A percentile compares a stretch with the other conserved stretches of the same genome.
These are phyloP conservation scores for Phialophora expanda DNA, from an alignment of 2,329 filamentous ascomycete species.

Conservation along the genomic window DNA sequence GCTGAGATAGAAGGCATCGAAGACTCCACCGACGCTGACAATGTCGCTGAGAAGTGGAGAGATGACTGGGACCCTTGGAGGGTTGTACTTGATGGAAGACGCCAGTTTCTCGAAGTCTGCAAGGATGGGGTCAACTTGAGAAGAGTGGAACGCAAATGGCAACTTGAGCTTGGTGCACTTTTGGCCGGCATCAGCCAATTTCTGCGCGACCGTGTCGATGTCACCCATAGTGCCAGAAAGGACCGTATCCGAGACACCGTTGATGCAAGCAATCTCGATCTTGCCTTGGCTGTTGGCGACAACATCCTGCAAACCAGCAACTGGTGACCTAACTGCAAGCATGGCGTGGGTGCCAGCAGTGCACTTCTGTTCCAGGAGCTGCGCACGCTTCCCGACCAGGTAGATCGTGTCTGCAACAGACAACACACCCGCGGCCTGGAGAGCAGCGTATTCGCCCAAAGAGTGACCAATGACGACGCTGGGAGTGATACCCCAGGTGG, in stretches of 20 bases:
- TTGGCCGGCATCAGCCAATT: slow-evolving; percentile 45
- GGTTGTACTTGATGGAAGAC: slow-evolving; percentile 47
- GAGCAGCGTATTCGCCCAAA: slow-evolving; percentile 50
- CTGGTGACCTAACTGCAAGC: slow-evolving; percentile 51
- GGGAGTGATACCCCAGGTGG: slow-evolving; percentile 46
- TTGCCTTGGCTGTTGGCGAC: slow-evolving; percentile 40
- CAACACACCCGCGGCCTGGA: slow-evolving; percentile 48
- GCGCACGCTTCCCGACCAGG: slow-evolving; percentile 49
- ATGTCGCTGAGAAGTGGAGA: slow-evolving; percentile 54
- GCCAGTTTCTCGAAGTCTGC: slow-evolving; percentile 48
- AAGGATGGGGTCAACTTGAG: slow-evolving; percentile 55
- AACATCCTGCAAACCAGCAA: slow-evolving; percentile 44
- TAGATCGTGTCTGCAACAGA: slow-evolving; percentile 48
- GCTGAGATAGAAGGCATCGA: slow-evolving; percentile 50
- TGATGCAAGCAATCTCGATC: slow-evolving; percentile 49
- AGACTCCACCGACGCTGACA: slow-evolving; percentile 45
- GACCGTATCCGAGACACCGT: slow-evolving; percentile 52
- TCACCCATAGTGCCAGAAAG: slow-evolving; percentile 47
- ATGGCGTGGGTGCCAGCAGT: slow-evolving; percentile 52
- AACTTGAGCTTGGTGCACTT: slow-evolving; percentile 52
- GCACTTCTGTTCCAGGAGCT: slow-evolving; percentile 49
- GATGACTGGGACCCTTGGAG: slow-evolving; percentile 51
- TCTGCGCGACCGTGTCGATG: slow-evolving; percentile 47
- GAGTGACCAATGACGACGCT: slow-evolving; percentile 51
- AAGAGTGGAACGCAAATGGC: slow-evolving; percentile 55